These are phyloP conservation scores for Colletotrichum eleusines DNA, from an alignment of 2,329 filamentous ascomycete species.

Conservation along the genomic window DNA sequence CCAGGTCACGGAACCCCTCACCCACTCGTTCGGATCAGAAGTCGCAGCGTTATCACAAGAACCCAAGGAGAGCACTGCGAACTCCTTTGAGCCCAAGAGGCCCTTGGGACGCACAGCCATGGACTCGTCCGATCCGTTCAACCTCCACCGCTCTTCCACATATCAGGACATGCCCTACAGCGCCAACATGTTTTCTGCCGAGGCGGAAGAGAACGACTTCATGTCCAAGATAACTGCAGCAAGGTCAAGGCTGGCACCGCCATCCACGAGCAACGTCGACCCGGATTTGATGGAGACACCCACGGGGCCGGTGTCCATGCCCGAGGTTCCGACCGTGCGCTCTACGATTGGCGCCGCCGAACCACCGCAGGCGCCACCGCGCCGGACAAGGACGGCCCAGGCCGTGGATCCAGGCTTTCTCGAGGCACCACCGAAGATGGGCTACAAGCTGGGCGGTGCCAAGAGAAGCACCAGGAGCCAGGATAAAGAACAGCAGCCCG, in stretches of 20 bases:
- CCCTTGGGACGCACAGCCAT: slow-evolving; percentile 53
- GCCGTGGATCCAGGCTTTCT: slow-evolving; percentile 62
- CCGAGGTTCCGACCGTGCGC: slow-evolving; percentile 53
- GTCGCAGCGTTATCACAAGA: slow-evolving; percentile 50
- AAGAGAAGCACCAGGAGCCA: slow-evolving; percentile 56
- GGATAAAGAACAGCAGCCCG: slow-evolving; percentile 50
- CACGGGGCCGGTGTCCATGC: slow-evolving; percentile 58
- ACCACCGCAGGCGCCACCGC: slow-evolving; percentile 63
- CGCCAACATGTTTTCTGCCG: slow-evolving; percentile 55
- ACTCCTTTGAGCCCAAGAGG: slow-evolving; percentile 59
- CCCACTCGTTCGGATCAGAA: slow-evolving; percentile 61
- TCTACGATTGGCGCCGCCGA: slow-evolving; percentile 52
- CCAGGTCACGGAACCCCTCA: slow-evolving; percentile 71
- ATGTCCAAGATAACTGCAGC: slow-evolving; percentile 67
- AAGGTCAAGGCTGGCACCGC: slow-evolving; percentile 58
- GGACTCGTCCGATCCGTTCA: slow-evolving; percentile 64
- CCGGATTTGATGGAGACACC: slow-evolving; percentile 75
- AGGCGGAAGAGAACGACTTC: slow-evolving; percentile 65
- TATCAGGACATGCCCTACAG: slow-evolving; percentile 56
- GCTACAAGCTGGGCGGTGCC: slow-evolving; percentile 64
- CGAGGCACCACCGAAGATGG: slow-evolving; percentile 75
- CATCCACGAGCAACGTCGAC: slow-evolving; percentile 53
- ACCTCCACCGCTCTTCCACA: slow-evolving; percentile 56
- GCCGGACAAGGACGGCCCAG: slow-evolving; percentile 67
- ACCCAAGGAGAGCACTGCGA: slow-evolving; percentile 52